Evolutionary conservation across 2,329 filamentous ascomycete genomes (phyloP).

Genomic region (Aspergillus nomiae): DNA sequence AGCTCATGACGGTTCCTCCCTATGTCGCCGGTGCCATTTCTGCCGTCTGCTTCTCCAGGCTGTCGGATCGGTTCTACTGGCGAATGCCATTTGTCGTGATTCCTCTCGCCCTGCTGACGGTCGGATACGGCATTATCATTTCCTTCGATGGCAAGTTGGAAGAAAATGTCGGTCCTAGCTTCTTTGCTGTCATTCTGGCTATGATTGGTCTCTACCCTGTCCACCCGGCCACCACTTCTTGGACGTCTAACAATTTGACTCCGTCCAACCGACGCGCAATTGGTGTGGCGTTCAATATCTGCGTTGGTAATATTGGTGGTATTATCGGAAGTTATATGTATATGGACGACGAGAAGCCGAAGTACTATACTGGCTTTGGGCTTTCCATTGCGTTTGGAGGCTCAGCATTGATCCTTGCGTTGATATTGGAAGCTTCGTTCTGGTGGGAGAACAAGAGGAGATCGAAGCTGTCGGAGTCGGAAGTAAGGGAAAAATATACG

Average conservation of each 20-base stretch:
- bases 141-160: constrained; percentile 23
- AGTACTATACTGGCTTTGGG: constrained; percentile 26
- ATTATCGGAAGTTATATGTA: constrained; percentile 30
- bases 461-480: constrained; percentile 29
- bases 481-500: constrained; percentile 37
- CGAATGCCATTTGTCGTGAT: constrained; percentile 27
- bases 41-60: constrained; percentile 21
- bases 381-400: constrained; percentile 21
- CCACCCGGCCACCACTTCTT: constrained; percentile 26
- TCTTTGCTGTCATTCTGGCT: constrained; percentile 27
- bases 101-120: constrained; percentile 17
- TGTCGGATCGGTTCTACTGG: constrained; percentile 29
- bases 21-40: constrained; percentile 30
- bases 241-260: constrained; percentile 30
- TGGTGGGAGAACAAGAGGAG: constrained; percentile 22
- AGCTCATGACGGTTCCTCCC: constrained; percentile 31
- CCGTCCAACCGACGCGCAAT: constrained; percentile 25
- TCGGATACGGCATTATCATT: constrained; percentile 25
- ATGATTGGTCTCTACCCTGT: constrained; percentile 29
- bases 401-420: constrained; percentile 33
- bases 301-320: constrained; percentile 26
- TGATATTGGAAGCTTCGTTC: constrained; percentile 23
- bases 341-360: constrained; percentile 21
- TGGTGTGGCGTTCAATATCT: constrained; percentile 24
- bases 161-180: constrained; percentile 21